phyloP scores from a whole-genome alignment of 2,329 filamentous ascomycete species.

The Pseudocercospora eumusae region DNA sequence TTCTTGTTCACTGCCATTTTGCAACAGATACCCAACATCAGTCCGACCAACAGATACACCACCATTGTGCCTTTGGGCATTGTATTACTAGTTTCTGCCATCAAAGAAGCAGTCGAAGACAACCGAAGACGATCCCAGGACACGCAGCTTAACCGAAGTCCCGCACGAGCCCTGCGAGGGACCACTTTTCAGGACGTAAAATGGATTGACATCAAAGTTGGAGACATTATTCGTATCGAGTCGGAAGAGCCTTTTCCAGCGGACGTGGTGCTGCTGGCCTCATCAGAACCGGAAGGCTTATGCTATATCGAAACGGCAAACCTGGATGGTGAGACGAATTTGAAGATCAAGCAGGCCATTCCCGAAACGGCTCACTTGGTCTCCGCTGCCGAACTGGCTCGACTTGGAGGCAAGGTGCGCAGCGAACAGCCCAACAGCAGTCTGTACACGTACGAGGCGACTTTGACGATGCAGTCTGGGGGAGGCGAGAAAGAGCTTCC shows the following conservation, averaged over 20 bases:
- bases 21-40: conserved; percentile 93
- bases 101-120: conserved; percentile 92
- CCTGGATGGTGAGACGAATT: conserved; percentile 93
- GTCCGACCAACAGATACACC: conserved; percentile 91
- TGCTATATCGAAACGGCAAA: conserved; percentile 99
- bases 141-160: conserved; percentile 82
- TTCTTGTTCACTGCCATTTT: conserved; percentile 95
- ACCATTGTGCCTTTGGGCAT: conserved; percentile 92
- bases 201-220: conserved; percentile 92
- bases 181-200: conserved; percentile 81
- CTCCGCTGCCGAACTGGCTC: conserved; percentile 79
- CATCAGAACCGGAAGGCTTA: conserved; percentile 93
- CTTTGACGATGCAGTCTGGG: conserved; percentile 83
- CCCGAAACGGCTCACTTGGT: conserved; percentile 89
- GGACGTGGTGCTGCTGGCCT: conserved; percentile 87
- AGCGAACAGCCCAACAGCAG: conserved; percentile 99
- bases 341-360: conserved; percentile 97
- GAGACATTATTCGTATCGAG: conserved; percentile 88
- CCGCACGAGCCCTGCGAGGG: conserved; percentile 78
- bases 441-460: conserved; percentile 96
- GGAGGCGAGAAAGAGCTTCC: conserved; percentile 92
- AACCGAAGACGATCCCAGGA: conserved; percentile 87
- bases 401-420: conserved; percentile 80
- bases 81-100: conserved; percentile 89
- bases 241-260: conserved; percentile 95